A percentile compares a stretch with the other conserved stretches of the same genome.
Conservation (phyloP, 441 rosid genomes). For the Hura crepitans region DNA sequence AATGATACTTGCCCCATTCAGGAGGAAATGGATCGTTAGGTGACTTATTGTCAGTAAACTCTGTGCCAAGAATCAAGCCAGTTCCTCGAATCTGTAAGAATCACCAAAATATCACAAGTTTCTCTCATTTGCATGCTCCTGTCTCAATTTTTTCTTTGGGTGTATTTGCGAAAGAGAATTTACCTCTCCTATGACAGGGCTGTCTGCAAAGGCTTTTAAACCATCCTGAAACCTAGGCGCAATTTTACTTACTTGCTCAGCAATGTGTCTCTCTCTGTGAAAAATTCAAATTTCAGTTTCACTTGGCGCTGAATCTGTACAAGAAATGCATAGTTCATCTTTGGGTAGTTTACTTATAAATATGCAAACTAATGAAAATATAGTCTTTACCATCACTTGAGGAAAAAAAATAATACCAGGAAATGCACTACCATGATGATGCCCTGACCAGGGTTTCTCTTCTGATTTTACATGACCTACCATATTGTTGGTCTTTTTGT, state of each 20-base stretch:
- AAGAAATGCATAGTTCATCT: background rate
- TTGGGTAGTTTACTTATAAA: background rate
- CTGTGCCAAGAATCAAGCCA: conserved; percentile 86
- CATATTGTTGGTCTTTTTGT: background rate
- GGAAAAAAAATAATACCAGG: background rate
- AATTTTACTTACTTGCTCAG: conserved; percentile 46
- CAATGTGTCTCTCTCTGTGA: conserved; percentile 74
- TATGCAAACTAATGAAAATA: background rate
- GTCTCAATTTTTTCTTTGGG: too few relatives aligned
- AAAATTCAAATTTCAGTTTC: conserved; percentile 1
- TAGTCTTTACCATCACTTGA: background rate
- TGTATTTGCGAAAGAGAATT: background rate
- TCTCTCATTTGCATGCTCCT: background rate
- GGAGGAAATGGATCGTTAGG: conserved; percentile 84
- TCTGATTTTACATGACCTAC: background rate
- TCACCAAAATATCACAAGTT: background rate
- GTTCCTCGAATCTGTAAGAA: conserved; percentile 77
- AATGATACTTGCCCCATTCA: conserved; percentile 75
- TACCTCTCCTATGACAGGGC: conserved; percentile 95
- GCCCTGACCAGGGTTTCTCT: background rate
- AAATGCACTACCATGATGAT: background rate
- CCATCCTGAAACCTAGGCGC: conserved; percentile 85
- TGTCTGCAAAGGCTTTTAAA: conserved; percentile 62
- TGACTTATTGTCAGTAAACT: conserved; percentile 78
- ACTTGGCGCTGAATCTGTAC: background rate